These are phyloP conservation scores for Fistulina hepatica DNA, from an alignment of 1,284 basidiomycete genomes.

Conservation along the genomic window DNA sequence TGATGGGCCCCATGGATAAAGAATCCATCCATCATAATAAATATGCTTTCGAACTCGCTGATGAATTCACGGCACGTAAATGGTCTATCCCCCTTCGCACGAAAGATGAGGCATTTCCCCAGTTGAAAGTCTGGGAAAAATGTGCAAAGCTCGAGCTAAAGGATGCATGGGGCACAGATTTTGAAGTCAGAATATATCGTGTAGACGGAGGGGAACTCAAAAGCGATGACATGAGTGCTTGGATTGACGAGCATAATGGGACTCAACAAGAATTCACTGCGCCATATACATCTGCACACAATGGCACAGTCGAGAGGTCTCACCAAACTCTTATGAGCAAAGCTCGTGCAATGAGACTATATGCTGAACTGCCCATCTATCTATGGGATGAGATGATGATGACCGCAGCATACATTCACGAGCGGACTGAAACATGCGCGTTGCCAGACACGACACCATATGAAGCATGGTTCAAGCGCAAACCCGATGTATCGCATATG, in stretches of 20 bases:
- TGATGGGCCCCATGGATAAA: conserved; percentile 19
- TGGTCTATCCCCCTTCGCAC: conserved; percentile 21
- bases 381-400: conserved; percentile 23
- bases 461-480: conserved; percentile 17
- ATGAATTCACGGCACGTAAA: conserved; percentile 18
- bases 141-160: conserved; percentile 15
- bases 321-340: conserved; percentile 19
- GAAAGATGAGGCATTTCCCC: conserved; percentile 16
- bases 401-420: conserved; percentile 18
- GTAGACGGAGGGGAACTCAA: conserved; percentile 26
- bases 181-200: conserved; percentile 10
- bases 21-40: conserved; percentile 17
- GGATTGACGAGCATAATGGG: conserved; percentile 12
- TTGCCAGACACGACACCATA: conserved; percentile 19
- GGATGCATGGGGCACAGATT: no score
- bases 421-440: conserved; percentile 15
- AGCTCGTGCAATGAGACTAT: conserved; percentile 21
- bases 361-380: conserved; percentile 15
- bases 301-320: conserved; percentile 12
- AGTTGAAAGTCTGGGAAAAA: conserved; percentile 17
- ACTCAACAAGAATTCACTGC: conserved; percentile 13
- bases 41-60: conserved; percentile 26
- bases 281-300: conserved; percentile 19
- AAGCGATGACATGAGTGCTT: conserved; percentile 15
- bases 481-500: conserved; percentile 22